These are phyloP conservation scores for Butyriboletus appendiculatus DNA, from an alignment of 1,284 basidiomycete genomes.

Conservation along the genomic window DNA sequence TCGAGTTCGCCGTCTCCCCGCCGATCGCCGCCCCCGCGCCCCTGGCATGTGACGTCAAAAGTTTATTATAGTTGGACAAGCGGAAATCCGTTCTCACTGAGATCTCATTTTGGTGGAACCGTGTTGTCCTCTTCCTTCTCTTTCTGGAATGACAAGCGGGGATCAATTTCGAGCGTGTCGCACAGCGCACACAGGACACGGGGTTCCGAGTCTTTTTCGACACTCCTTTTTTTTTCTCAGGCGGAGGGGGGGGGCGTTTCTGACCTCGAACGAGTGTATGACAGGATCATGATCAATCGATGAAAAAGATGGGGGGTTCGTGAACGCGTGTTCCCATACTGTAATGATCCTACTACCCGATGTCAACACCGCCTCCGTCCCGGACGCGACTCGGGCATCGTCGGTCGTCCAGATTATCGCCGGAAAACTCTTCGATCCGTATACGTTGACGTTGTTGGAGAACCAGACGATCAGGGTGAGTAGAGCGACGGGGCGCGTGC, in stretches of 20 bases:
- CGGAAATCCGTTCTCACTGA: neutral
- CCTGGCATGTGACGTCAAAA: neutral
- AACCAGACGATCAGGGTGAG: conserved; percentile 41
- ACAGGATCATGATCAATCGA: neutral
- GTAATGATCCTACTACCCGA: no score
- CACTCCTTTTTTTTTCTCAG: no score
- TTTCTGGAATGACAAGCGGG: neutral
- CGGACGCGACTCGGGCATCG: neutral
- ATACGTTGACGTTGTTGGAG: conserved; percentile 34
- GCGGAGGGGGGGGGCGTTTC: no score
- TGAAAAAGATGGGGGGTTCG: no score
- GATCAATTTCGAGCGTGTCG: neutral
- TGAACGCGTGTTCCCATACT: no score
- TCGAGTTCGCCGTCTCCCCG: neutral
- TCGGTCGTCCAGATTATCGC: conserved; percentile 31
- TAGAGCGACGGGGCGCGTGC: conserved; percentile 38
- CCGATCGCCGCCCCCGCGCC: neutral
- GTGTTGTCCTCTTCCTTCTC: neutral
- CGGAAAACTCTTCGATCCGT: conserved; percentile 46
- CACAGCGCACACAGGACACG: no score
- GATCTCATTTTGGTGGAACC: neutral
- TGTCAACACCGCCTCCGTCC: no score
- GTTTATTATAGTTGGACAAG: neutral
- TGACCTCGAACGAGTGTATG: no score
- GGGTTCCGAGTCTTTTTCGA: no score